Conservation (phyloP, 192 early-diverging fungal species). For the Backusella sp. region DNA sequence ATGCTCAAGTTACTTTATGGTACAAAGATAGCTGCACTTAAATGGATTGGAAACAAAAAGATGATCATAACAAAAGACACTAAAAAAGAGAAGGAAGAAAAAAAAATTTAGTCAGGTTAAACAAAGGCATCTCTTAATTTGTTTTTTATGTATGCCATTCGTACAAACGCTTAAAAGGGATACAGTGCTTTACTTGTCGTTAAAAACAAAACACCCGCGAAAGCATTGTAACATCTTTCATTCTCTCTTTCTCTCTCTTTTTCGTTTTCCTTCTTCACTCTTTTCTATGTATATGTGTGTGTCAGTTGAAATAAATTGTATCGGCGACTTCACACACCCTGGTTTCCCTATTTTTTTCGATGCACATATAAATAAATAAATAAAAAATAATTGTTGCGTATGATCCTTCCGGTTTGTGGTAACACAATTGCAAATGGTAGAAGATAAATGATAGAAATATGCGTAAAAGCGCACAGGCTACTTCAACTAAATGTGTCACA, state of each 20-base stretch:
- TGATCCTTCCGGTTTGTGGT: no score
- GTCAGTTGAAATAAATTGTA: not conserved
- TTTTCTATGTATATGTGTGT: not conserved
- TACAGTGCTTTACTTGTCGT: not conserved
- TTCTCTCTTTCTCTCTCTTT: not conserved
- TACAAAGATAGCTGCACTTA: not conserved
- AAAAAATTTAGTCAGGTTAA: not conserved
- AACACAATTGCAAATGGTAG: no score
- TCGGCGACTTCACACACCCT: not conserved
- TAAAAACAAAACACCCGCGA: not conserved
- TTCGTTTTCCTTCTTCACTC: not conserved
- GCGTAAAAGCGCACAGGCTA: no score
- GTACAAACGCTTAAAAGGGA: not conserved
- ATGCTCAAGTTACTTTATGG: not conserved
- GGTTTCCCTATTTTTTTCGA: not conserved
- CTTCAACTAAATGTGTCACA: no score
- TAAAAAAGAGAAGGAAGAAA: not conserved
- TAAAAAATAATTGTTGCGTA: not conserved
- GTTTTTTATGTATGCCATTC: not conserved
- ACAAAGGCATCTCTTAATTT: not conserved
- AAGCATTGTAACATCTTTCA: not conserved
- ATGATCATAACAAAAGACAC: not conserved
- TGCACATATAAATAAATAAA: not conserved
- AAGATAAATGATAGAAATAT: no score
- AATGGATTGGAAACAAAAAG: not conserved